These are phyloP conservation scores for Solanum tacnaense DNA, from an alignment of 257 asterid genomes.

Conservation along the genomic window DNA sequence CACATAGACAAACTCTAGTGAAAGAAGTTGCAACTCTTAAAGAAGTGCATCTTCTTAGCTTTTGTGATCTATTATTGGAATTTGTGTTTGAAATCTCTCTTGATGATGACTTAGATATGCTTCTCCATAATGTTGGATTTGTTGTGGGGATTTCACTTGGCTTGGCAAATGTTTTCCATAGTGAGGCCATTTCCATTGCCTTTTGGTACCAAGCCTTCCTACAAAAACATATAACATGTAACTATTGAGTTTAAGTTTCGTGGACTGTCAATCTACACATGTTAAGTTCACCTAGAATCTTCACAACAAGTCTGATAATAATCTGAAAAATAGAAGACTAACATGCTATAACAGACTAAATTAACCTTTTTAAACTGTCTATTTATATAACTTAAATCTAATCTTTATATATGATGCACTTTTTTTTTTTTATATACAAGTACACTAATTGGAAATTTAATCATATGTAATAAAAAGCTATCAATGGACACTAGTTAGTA, in stretches of 20 bases:
- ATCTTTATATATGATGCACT: neutral
- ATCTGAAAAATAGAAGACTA: neutral
- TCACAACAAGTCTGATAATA: neutral
- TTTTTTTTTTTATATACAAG: neutral
- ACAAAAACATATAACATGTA: neutral
- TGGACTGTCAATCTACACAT: neutral
- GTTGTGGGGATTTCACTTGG: constrained; percentile 33
- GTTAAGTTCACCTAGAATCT: neutral
- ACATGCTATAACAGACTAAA: neutral
- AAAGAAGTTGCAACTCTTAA: constrained; percentile 61
- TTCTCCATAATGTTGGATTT: constrained; percentile 36
- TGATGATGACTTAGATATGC: constrained; percentile 32
- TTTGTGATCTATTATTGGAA: constrained; percentile 16
- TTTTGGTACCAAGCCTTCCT: constrained; percentile 94
- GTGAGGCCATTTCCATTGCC: constrained; percentile 67
- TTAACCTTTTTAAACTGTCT: neutral
- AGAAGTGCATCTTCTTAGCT: constrained; percentile 69
- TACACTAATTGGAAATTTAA: neutral
- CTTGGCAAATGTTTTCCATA: constrained; percentile 50
- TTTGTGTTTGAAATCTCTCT: constrained; percentile 18
- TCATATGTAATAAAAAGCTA: neutral
- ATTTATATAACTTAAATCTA: fast-evolving
- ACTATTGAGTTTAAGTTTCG: neutral
- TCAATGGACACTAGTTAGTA: neutral
- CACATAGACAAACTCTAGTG: constrained; percentile 74